Base-by-base conservation (phyloP, 108 stramenopile species). In the Fragilaria radians region DNA sequence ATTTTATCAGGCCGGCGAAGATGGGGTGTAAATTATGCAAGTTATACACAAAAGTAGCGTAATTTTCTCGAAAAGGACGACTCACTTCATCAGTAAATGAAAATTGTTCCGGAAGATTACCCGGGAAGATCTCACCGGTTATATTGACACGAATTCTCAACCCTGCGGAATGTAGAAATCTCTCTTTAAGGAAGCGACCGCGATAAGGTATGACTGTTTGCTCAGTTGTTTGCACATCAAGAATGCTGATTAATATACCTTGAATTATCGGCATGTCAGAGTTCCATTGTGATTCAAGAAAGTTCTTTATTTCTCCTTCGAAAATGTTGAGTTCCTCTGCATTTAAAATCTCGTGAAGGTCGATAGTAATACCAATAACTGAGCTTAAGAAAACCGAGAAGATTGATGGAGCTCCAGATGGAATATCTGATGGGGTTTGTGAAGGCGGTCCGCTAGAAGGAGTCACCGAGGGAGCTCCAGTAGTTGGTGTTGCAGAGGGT, bases 171-270 rank as follows among this genome's bases (percentile, higher is more conserved):
- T 62, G 46, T 14, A 51, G 46, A 3, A 29, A 34, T 18, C 46
- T 18, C 19, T 17, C 18, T 22, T 46, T 27, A 14, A 1, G 45
- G 17, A 32, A 19, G 2, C 19, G 21, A 30, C 49, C 27, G 17
- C 48, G 30, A 2, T 51, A 22, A 14, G 61, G 47, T 51, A 32
- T 59, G 3, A 59, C 45, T 46, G 59, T 59, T 46, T 62, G 61
- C 1, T 32, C 5, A 5, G 31, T 45, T 4, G 45, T 36, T 9
- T 46, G 14, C n/a, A 59, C 34, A 59, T 17, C 14, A 5, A 24
- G 3, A 19, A 59, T 22, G 19, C 21, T 24, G 34, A 59, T 19
- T 7, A 9, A n/a, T 4, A 59, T 21, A 28, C 31, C 31, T 59
- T 19, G 5, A 36, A 46, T 7, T 7, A 59, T 22, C 5, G 18